Evolutionary conservation across 179 eudicot species (phyloP).

Genomic region (Patellifolia procumbens): DNA sequence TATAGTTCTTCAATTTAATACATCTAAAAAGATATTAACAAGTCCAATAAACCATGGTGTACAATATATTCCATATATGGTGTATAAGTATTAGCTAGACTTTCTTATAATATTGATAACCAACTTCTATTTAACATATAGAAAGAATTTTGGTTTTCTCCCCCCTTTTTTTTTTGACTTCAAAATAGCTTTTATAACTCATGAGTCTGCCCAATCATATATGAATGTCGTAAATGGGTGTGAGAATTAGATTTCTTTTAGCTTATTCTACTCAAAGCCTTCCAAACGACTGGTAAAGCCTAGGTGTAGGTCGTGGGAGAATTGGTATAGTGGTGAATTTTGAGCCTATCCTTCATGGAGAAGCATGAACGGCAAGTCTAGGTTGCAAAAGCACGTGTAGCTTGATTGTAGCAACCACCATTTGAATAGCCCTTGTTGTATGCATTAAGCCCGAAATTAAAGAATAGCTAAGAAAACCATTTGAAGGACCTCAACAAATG

Average conservation of each 20-base stretch:
- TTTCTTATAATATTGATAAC: neutral
- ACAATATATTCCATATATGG: too few relatives aligned
- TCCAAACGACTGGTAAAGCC: neutral
- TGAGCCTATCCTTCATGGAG: neutral
- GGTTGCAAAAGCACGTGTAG: neutral
- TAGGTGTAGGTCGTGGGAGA: neutral
- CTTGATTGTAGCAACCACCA: neutral
- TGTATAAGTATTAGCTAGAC: neutral
- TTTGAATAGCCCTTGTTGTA: neutral
- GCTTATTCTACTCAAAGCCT: neutral
- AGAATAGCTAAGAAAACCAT: neutral
- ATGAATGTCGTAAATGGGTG: neutral
- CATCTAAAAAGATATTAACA: neutral
- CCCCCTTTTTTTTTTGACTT: neutral
- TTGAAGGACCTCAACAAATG: neutral
- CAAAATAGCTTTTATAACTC: neutral
- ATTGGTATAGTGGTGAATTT: neutral
- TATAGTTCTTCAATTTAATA: too few relatives aligned
- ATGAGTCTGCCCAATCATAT: neutral
- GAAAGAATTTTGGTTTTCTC: neutral
- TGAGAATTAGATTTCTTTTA: neutral
- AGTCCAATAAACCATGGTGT: neutral
- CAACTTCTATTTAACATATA: neutral
- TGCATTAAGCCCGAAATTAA: neutral
- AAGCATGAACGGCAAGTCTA: too few relatives aligned